Conservation (phyloP, 345 rosid genomes). For the Populus davidiana region DNA sequence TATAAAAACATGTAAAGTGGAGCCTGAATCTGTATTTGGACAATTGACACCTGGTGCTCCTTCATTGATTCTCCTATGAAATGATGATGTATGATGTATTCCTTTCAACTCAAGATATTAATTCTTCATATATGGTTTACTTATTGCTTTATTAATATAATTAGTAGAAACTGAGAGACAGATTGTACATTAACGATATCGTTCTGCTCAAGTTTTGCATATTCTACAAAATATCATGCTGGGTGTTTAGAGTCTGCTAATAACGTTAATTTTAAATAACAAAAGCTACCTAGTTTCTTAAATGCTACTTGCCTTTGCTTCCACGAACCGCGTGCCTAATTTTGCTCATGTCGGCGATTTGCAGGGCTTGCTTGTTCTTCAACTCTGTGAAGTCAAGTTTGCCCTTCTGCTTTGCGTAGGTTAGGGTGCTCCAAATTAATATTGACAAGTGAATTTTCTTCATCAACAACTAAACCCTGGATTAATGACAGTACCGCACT, state of each 20-base stretch:
- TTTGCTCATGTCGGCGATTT: background rate
- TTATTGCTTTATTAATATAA: too few relatives aligned
- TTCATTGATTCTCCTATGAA: too few relatives aligned
- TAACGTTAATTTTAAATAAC: background rate
- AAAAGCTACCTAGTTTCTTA: background rate
- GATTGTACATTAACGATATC: background rate
- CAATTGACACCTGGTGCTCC: too few relatives aligned
- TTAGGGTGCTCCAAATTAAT: background rate
- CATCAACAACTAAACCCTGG: constrained; percentile 13
- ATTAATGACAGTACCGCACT: constrained; percentile 31
- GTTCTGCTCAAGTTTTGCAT: background rate
- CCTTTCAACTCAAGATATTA: too few relatives aligned
- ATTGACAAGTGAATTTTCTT: background rate
- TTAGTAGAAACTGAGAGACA: too few relatives aligned
- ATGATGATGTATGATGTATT: too few relatives aligned
- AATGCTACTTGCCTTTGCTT: background rate
- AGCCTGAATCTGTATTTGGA: too few relatives aligned
- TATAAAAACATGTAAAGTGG: too few relatives aligned
- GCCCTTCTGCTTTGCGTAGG: background rate
- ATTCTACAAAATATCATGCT: too few relatives aligned
- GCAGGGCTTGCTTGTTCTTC: background rate
- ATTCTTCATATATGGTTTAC: too few relatives aligned
- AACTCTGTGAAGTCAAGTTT: background rate
- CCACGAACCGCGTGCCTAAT: background rate
- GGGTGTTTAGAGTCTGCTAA: too few relatives aligned